A percentile compares a stretch with the other conserved stretches of the same genome.
phyloP scores from a whole-genome alignment of 148 eudicot species.

The Agrostemma githago region DNA sequence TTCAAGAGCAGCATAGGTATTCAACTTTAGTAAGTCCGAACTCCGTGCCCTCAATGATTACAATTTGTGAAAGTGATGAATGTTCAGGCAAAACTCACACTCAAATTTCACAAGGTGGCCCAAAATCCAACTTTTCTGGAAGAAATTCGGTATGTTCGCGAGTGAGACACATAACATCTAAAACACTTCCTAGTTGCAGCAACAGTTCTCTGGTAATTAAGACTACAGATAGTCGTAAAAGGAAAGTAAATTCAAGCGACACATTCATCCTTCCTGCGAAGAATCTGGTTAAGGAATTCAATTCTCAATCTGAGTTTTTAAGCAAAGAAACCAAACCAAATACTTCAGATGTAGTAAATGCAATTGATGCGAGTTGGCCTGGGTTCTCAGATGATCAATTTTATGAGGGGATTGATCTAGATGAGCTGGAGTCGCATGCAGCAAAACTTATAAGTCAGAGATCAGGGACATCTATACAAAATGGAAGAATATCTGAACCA shows the following conservation, averaged over 20 bases:
- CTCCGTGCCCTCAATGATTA: conserved; percentile 35
- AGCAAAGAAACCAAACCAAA: conserved; percentile 22
- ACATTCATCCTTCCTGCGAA: conserved; percentile 35
- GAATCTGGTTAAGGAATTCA: conserved; percentile 58
- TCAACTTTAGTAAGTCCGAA: conserved; percentile 34
- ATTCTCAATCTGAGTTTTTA: conserved; percentile 26
- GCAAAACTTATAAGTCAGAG: conserved; percentile 45
- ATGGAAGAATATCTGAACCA: conserved; percentile 27
- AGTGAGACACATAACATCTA: conserved; percentile 24
- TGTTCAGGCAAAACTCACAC: conserved; percentile 26
- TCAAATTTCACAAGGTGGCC: conserved; percentile 34
- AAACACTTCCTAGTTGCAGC: conserved; percentile 29
- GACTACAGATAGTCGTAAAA: conserved; percentile 33
- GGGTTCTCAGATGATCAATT: conserved; percentile 63
- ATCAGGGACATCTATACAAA: conserved; percentile 28
- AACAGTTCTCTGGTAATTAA: conserved; percentile 23
- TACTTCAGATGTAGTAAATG: conserved; percentile 18
- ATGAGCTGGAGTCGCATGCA: conserved; percentile 82
- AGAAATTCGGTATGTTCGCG: conserved; percentile 32
- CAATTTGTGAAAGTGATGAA: conserved; percentile 33
- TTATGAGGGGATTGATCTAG: conserved; percentile 72
- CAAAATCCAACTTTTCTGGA: conserved; percentile 27
- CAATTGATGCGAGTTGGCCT: conserved; percentile 26
- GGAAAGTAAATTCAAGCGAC: conserved; percentile 41
- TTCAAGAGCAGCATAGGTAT: conserved; percentile 31